Base-by-base conservation (phyloP, 192 early-diverging fungal genomes). In the Kickxella alabastrina region DNA sequence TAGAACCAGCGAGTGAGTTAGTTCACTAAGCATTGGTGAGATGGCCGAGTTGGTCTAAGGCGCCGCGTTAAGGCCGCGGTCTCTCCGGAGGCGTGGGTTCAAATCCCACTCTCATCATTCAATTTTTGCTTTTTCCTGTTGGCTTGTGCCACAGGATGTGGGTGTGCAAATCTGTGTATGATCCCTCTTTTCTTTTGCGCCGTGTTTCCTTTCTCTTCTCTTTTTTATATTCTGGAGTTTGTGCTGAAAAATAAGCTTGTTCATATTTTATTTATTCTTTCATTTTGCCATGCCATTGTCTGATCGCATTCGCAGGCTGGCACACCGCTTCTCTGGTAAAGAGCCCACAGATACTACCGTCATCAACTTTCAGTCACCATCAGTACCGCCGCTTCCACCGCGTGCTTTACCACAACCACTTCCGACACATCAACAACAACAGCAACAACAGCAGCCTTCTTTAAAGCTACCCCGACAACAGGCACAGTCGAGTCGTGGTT, bases 31-130 rank as follows among this genome's bases (percentile, higher is more conserved):
- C 6, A 12, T 12, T 32, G 31, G 31, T 32, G 31, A 32, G 31
- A 32, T 32, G 31, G 31, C 31, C 31, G 31, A 32, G 31, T 32
- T 32, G 31, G 31, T 32, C 31, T 32, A 32, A 32, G 31, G 31
- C 31, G 31, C 31, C 31, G 31, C 31, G 31, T 32, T 32, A 32
- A 32, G 31, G 31, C 31, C 31, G 31, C 31, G 31, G 31, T 32
- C 31, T 32, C 31, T 32, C 31, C 31, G 31, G 31, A 32, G 31
- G 31, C 31, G 31, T 32, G 31, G 31, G 31, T 32, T 32, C 31
- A 12, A 32, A 32, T 61, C 59, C 59, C 59, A 53, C 59, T 42
- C 50, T 53, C 59, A 53, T 61, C 59, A 58, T 25, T 43, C 47
- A 49, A 49, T 24, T 19, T 14, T 38, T 59, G 48, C 44, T 59